Base-by-base conservation (phyloP, 177 flowering plant genomes). In the Vitis hybrid region DNA sequence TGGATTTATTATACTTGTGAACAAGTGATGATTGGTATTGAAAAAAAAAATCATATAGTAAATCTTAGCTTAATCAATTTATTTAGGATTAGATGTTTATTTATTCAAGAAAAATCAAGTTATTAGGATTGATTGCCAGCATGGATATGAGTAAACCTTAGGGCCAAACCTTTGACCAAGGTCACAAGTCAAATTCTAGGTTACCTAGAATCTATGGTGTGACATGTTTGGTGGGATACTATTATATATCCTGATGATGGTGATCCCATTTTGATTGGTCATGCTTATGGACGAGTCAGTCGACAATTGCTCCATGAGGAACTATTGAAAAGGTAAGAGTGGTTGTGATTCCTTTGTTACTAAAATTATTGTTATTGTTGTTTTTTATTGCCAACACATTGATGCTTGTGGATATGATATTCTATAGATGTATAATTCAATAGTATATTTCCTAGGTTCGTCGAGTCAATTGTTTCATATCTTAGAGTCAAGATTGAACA, bases 271-370 rank as follows among this genome's bases (percentile, higher is more conserved):
- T 9, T 74, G 39, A 87, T 90, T 72, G 96, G 97, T 14, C 97
- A 93, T 76, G 90, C 98, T 52, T 93, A 93, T 85, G 99, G 99
- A 67, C 82, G 98, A 75, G 99, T 95, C 68, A 86, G 91, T 77
- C 86, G 98, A 9, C 87, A 86, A 75, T 76, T 89, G 80, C 91
- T 95, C 39, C 96, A 89, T 60, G 93, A 90, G 75, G 99, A 95
- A 82, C 79, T 95, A 77, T 67, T 95, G 63, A 87, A 72, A 75
- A 87, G 94, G 99, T 90, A 75, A 66, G 39, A 48, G 49, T 66
- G 8, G 23, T 19, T 13, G 14, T 59, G 12, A 23, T 59, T 59
- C 1, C 59, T 17, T 56, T 3, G 51, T 62, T 12, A 15, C 12
- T 4, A 63, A 7, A 13, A 51, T 14, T 3, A 18, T 21, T 18